phyloP scores from a whole-genome alignment of 2,329 filamentous ascomycete species.

The Lasiodiplodia sp. region DNA sequence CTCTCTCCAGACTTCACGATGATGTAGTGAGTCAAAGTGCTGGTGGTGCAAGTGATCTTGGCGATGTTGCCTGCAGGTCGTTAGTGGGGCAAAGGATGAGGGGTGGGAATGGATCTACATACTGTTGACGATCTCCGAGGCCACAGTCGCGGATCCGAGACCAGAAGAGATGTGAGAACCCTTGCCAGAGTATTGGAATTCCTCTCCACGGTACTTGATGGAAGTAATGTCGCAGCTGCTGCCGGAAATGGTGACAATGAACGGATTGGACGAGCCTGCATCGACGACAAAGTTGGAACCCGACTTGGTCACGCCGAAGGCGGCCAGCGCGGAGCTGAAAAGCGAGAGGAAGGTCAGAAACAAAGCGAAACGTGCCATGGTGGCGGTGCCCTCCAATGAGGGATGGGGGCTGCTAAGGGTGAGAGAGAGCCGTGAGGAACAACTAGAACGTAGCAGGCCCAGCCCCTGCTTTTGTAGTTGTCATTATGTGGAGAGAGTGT shows the following conservation, averaged over 20 bases:
- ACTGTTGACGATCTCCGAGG: conserved; percentile 46
- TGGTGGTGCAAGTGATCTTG: conserved; percentile 67
- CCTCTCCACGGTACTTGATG: conserved; percentile 65
- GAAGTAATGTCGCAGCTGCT: conserved; percentile 70
- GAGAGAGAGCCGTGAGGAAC: conserved; percentile 2
- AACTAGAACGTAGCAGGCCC: not conserved
- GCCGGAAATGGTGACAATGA: conserved; percentile 46
- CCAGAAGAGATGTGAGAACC: conserved; percentile 67
- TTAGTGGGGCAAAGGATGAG: not conserved
- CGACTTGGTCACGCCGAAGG: conserved; percentile 46
- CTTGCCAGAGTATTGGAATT: conserved; percentile 63
- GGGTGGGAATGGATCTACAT: conserved; percentile 18
- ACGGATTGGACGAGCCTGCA: conserved; percentile 42
- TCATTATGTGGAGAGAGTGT: not conserved
- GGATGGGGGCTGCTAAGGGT: not conserved
- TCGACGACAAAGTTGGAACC: conserved; percentile 43
- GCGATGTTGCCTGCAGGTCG: conserved; percentile 54
- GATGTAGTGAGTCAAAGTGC: conserved; percentile 69
- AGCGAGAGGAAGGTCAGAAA: conserved; percentile 28
- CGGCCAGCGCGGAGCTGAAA: conserved; percentile 38
- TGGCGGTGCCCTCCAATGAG: conserved; percentile 14
- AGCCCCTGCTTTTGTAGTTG: conserved; percentile 26
- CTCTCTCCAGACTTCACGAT: conserved; percentile 66
- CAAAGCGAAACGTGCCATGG: conserved; percentile 42
- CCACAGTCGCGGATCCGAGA: conserved; percentile 64